A percentile compares a stretch with the other conserved stretches of the same genome.
phyloP scores from a whole-genome alignment of 805 yeast genomes.

The Candida maltosa region DNA sequence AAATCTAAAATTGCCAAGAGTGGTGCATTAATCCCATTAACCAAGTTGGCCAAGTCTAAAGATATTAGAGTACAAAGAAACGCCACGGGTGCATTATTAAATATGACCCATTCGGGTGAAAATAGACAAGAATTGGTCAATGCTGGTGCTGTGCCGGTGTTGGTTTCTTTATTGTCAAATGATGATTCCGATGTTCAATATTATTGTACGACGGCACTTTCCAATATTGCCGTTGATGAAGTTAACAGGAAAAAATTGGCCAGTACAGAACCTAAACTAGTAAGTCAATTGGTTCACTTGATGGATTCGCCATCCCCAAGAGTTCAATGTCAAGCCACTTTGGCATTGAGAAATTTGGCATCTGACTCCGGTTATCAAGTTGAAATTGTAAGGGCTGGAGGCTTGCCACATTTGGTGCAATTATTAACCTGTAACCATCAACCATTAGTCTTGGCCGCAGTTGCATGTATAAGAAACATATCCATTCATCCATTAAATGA shows the following conservation, averaged over 20 bases:
- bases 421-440: slow-evolving; percentile 85
- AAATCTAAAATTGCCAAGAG: slow-evolving; percentile 93
- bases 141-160: slow-evolving; percentile 97
- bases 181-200: slow-evolving; percentile 96
- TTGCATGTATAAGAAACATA: slow-evolving; percentile 95
- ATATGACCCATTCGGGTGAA: slow-evolving; percentile 97
- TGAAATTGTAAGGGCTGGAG: slow-evolving; percentile 94
- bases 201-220: slow-evolving; percentile 95
- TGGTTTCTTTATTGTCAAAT: slow-evolving; percentile 80
- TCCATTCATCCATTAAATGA: slow-evolving; percentile 96
- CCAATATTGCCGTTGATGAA: slow-evolving; percentile 96
- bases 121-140: slow-evolving; percentile 94
- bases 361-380: slow-evolving; percentile 94
- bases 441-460: slow-evolving; percentile 92
- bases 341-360: slow-evolving; percentile 93
- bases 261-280: slow-evolving; percentile 89
- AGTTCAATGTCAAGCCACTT: slow-evolving; percentile 97
- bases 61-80: slow-evolving; percentile 96
- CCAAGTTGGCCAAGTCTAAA: slow-evolving; percentile 89
- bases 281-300: slow-evolving; percentile 77
- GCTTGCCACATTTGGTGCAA: slow-evolving; percentile 89
- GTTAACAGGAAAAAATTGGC: slow-evolving; percentile 83
- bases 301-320: slow-evolving; percentile 94
- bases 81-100: slow-evolving; percentile 95
- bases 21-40: slow-evolving; percentile 92